These are phyloP conservation scores for Singerocomus rubriflavus DNA, from an alignment of 1,284 basidiomycete species.

Conservation along the genomic window DNA sequence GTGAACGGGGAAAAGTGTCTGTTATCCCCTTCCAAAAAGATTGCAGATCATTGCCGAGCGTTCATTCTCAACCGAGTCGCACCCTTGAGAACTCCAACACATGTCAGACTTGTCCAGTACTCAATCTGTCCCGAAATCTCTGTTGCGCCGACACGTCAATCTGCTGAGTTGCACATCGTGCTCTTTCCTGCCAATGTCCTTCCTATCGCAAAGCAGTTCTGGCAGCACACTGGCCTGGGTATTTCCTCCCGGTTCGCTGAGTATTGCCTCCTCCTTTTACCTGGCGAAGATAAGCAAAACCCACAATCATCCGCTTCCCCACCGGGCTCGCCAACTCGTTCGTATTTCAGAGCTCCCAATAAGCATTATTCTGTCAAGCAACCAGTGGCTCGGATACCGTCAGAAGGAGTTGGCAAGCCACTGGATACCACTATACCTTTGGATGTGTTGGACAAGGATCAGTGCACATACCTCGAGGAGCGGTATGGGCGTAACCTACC, in stretches of 20 bases:
- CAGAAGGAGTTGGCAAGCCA: constrained; percentile 1
- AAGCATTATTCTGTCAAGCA: constrained; percentile 61
- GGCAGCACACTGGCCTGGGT: constrained; percentile 94
- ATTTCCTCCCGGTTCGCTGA: constrained; percentile 89
- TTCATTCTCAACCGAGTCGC: constrained; percentile 65
- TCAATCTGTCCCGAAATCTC: constrained; percentile 63
- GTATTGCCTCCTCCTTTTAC: constrained; percentile 69
- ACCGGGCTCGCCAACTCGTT: constrained; percentile 27
- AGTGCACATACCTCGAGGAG: constrained; percentile 78
- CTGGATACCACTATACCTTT: constrained; percentile 1
- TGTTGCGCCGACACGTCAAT: constrained; percentile 22
- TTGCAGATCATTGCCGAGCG: constrained; percentile 72
- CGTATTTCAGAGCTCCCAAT: constrained; percentile 48
- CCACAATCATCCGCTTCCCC: constrained; percentile 16
- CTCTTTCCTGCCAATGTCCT: constrained; percentile 72
- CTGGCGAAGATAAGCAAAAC: constrained; percentile 29
- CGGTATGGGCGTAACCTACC: constrained; percentile 94
- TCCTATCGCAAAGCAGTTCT: constrained; percentile 83
- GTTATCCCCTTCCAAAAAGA: constrained; percentile 70
- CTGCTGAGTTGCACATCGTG: constrained; percentile 73
- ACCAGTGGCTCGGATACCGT: constrained; percentile 24
- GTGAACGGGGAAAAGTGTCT: constrained; percentile 68
- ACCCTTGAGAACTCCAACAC: constrained; percentile 39
- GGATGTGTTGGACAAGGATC: constrained; percentile 44
- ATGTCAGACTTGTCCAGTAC: constrained; percentile 72